Evolutionary conservation across 2,329 filamentous ascomycete genomes (phyloP), one percentile per base, ranked within the genome.

Genomic region (Xylariaceae sp.): DNA sequence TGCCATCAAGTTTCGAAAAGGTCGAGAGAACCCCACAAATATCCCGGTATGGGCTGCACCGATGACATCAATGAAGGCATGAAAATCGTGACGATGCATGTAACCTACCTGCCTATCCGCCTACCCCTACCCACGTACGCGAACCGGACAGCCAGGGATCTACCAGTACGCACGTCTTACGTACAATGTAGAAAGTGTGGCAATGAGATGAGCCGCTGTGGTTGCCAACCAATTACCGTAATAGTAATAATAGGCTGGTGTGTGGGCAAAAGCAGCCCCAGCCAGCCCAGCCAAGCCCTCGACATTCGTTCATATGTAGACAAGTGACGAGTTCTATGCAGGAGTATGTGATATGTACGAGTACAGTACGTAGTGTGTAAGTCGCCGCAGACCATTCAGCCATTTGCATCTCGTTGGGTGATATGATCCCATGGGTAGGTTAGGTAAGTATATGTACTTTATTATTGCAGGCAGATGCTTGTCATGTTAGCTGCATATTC

Each of bases 11-110:
- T 29, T 40, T 16, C 32, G 10, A 19, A 37, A 18, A 41, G n/a
- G 14, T 23, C n/a, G 10, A 2, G 19, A 19, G 41, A 41, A 18
- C 20, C 37, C 37, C 47, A 18, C 37, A 23, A 19, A 18, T 20
- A 18, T 10, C 37, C 12, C 5, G 44, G 41, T 21, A 16, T 20
- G 23, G 4, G 20, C 20, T 9, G 40, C 7, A 32, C 46, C 10
- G 18, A 57, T 61, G 59, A 59, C 56, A 54, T 61, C 53, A 55
- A 59, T 59, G 50, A 57, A 48, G 56, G 32, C 20, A 40, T 40
- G 46, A 50, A 40, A 20, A 51, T 40, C 32, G 48, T 19, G 59
- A 56, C 20, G 48, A 49, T 44, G 20, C 20, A 16, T 19, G 23
- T 19, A 42, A 6, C 20, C 32, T 21, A 26, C 20, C 19, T n/a